phyloP scores from a whole-genome alignment of 305 asterid genomes.

The Caryopteris hybrid region DNA sequence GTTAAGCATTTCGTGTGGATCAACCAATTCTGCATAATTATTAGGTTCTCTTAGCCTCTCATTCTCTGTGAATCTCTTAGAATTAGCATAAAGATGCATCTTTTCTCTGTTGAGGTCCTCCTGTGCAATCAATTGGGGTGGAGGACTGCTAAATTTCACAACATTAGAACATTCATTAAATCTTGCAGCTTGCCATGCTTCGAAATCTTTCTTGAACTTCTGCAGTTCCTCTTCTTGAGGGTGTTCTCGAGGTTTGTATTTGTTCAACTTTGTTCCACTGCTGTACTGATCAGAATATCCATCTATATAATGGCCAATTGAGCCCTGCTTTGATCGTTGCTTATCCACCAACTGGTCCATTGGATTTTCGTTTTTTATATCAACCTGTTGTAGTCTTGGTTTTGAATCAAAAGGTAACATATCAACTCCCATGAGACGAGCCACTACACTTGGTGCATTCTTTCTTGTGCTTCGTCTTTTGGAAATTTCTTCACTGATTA shows the following conservation, averaged over 20 bases:
- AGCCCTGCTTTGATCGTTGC: conserved; percentile 32
- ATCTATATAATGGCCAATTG: conserved; percentile 34
- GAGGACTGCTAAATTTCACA: conserved; percentile 41
- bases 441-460: conserved; percentile 78
- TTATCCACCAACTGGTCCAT: conserved; percentile 24
- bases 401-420: conserved; percentile 55
- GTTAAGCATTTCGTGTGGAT: conserved; percentile 30
- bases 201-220: conserved; percentile 93
- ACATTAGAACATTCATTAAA: conserved; percentile 57
- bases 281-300: conserved; percentile 31
- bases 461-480: conserved; percentile 40
- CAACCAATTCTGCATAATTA: conserved; percentile 18
- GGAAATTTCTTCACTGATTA: conserved; percentile 64
- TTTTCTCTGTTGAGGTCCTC: conserved; percentile 78
- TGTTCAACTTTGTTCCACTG: conserved; percentile 30
- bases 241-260: conserved; percentile 73
- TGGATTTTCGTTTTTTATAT: conserved; percentile 31
- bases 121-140: conserved; percentile 71
- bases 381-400: conserved; percentile 25
- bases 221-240: conserved; percentile 96
- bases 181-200: conserved; percentile 82
- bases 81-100: conserved; percentile 49
- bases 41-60: conserved; percentile 29
- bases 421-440: conserved; percentile 98
- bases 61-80: conserved; percentile 26